Evolutionary conservation across 148 eudicot species (phyloP).

Genomic region (Chenopodium album): DNA sequence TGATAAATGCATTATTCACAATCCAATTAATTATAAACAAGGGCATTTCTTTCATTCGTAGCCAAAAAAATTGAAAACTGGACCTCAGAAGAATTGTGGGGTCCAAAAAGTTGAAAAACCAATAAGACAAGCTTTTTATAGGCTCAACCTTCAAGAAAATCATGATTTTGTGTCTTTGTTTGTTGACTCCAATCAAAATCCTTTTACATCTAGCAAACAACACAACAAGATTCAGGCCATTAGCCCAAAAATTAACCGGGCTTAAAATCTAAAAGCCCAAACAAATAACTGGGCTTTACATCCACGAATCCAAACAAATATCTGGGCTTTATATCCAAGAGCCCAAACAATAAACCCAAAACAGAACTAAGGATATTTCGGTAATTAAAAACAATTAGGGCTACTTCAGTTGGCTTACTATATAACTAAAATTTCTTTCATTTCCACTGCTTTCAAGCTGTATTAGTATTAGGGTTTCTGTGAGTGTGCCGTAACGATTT

Average conservation of each 20-base stretch:
- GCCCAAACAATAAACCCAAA: neutral
- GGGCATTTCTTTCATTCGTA: neutral
- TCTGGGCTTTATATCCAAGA: neutral
- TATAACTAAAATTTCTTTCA: neutral
- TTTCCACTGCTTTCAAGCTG: neutral
- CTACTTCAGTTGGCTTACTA: neutral
- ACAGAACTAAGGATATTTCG: neutral
- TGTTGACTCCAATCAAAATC: conserved; percentile 15
- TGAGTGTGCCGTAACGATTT: neutral
- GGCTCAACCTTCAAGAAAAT: conserved; percentile 21
- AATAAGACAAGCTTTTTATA: conserved; percentile 19
- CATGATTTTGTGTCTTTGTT: conserved; percentile 17
- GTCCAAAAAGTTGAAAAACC: conserved; percentile 7
- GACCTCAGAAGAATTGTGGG: conserved; percentile 13
- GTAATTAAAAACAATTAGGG: neutral
- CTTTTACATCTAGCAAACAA: conserved; percentile 12
- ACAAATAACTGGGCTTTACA: neutral
- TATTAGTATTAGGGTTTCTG: conserved; percentile 30
- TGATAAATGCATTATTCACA: too few relatives aligned
- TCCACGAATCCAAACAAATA: neutral
- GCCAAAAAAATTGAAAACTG: neutral
- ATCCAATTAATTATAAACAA: too few relatives aligned
- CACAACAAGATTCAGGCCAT: neutral
- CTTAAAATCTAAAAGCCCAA: neutral
- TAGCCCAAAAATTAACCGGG: neutral